Base-by-base conservation (phyloP, 1,284 basidiomycete genomes). In the Phellopilus nigrolimitatus region DNA sequence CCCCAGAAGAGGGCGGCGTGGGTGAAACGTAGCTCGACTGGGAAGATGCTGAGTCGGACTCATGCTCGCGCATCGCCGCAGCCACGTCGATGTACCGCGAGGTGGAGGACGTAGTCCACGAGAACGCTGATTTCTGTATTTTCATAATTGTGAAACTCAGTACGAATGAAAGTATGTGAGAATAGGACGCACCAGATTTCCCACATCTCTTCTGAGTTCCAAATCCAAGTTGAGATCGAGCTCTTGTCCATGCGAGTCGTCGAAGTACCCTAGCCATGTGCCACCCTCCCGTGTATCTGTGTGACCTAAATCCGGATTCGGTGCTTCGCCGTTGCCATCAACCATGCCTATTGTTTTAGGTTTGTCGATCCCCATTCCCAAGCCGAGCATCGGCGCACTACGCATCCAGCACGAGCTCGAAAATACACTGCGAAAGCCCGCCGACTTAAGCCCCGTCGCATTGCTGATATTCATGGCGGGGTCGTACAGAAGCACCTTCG, bases 61-160 rank as follows among this genome's bases (percentile, higher is more conserved):
- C 52, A 33, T 19, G 19, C 28, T 44, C 42, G 27, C 19, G 42
- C 10, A 54, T 30, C 22, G 33, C 44, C 15, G 25, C 36, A 6
- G 41, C 48, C 34, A 54, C 53, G 47, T 54, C 53, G 15, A 54
- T 47, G 19, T 54, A 54, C 10, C 53, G 53, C 13, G 53, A 54
- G 10, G 53, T 54, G 10, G 53, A 54, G 4, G 53, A 46, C 21
- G 53, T 50, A 8, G 53, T 50, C 53, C 53, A 54, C n/a, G 53
- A 54, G 19, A 54, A 54, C 19, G 53, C 44, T 30, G 53, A 54
- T 51, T 54, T 54, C 53, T 54, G 12, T 10, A 25, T 21, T n/a
- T 21, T 17, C 8, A 15, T 36, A 17, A 47, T 19, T 45, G 8
- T 22, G 22, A 10, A 21, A n/a, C n/a, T n/a, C n/a, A n/a, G n/a